These are phyloP conservation scores for Boechera retrofracta DNA, from an alignment of 345 rosid genomes.

Conservation along the genomic window DNA sequence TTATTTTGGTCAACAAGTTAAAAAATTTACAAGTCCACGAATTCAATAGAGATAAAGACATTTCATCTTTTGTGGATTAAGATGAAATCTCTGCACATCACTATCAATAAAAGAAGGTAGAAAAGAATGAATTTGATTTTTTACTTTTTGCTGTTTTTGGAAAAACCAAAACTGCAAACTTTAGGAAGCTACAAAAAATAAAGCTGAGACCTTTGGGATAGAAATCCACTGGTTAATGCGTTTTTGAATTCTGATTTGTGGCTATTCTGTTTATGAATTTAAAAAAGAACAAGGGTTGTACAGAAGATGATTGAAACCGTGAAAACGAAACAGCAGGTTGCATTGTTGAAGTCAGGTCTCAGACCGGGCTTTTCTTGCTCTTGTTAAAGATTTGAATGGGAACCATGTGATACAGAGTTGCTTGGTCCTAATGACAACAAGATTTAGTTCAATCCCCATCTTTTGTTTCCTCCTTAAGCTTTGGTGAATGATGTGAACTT, in stretches of 20 bases:
- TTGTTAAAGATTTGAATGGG: constrained; percentile 75
- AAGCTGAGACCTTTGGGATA: constrained; percentile 21
- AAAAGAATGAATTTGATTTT: not conserved
- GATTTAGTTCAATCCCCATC: constrained; percentile 43
- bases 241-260: not conserved
- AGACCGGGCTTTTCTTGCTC: constrained; percentile 67
- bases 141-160: constrained; percentile 30
- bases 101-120: constrained; percentile 17
- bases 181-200: not conserved
- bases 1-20: constrained; percentile 17
- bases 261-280: not conserved
- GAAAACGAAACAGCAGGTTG: constrained; percentile 63
- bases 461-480: constrained; percentile 6
- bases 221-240: not conserved
- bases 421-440: constrained; percentile 60
- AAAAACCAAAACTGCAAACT: constrained; percentile 23
- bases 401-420: constrained; percentile 83
- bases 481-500: not conserved
- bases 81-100: constrained; percentile 12
- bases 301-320: constrained; percentile 79
- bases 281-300: constrained; percentile 70
- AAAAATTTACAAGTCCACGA: not conserved
- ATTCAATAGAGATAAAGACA: constrained; percentile 28
- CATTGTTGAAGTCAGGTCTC: constrained; percentile 54
- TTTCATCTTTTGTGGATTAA: constrained; percentile 25